phyloP scores from a whole-genome alignment of 1,284 basidiomycete species.

The Tilletia horrida region DNA sequence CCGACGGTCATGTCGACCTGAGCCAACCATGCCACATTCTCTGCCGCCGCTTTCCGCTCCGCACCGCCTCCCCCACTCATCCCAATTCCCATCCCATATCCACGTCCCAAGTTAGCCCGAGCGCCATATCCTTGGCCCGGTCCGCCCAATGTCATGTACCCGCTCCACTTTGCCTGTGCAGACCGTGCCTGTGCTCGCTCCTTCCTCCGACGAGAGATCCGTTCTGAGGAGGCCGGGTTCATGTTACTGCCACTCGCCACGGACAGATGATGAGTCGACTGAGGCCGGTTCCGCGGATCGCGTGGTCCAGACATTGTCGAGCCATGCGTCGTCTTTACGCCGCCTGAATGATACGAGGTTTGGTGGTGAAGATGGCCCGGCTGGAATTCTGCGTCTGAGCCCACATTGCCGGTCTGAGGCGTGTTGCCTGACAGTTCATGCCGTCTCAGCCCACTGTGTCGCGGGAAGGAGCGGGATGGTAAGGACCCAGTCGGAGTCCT shows the following conservation, averaged over 20 bases:
- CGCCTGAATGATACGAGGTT: background rate
- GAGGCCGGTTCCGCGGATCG: slow-evolving; percentile 10
- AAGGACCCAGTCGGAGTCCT: background rate
- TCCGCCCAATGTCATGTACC: slow-evolving; percentile 7
- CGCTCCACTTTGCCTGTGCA: background rate
- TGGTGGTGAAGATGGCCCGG: no score
- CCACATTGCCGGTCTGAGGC: background rate
- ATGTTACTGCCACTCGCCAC: background rate
- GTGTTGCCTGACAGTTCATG: no score
- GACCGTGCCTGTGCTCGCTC: background rate
- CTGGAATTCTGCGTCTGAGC: background rate
- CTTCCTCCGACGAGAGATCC: slow-evolving; percentile 4
- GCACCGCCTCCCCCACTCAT: background rate
- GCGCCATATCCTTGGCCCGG: slow-evolving; percentile 4
- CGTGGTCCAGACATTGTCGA: slow-evolving; percentile 16
- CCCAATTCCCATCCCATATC: slow-evolving; percentile 14
- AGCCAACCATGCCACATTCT: slow-evolving; percentile 1
- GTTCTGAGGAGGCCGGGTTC: no score
- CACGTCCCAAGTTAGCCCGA: background rate
- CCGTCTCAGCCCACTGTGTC: background rate
- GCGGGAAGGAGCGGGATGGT: slow-evolving; percentile 1
- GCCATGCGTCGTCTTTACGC: background rate
- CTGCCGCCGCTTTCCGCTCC: slow-evolving; percentile 1
- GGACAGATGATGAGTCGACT: background rate
- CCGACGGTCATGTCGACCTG: slow-evolving; percentile 10